Evolutionary conservation across 2,329 filamentous ascomycete genomes (phyloP), one percentile per base, ranked within the genome.

Genomic region (Blumeriella jaapii): DNA sequence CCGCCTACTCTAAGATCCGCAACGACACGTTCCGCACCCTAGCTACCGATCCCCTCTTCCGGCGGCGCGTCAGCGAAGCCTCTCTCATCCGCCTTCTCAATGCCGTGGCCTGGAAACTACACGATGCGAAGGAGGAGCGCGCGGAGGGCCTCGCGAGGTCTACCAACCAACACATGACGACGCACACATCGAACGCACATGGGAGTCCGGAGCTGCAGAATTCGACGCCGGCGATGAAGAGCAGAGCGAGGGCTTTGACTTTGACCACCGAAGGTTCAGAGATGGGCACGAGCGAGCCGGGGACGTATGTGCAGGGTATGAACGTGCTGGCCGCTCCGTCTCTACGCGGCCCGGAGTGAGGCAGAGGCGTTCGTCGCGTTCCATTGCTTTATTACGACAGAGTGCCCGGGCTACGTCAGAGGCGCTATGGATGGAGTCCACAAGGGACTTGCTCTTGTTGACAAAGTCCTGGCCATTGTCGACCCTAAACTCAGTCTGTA

Each of bases 391-490:
- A 75, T 98, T 44, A 93, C 85, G 1, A 68, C 71, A 36, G 89
- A 96, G 58, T 87, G 83, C 46, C 91, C 91, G 0, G 87, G 83
- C 2, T 98, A 98, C 59, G 89, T 96, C 41, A 76, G 87, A 16
- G 87, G 89, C 16, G 86, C 86, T 42, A 95, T 98, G 87, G 87
- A 95, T 48, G 91, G 91, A 31, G 91, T 98, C 5, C 91, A 98
- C 61, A 82, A 80, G 50, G 91, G 91, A 1, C 69, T 98, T 9
- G 81, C 82, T 15, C 69, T 98, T 7, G 87, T 98, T 14, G 91
- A 98, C 59, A 84, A 84, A 54, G 86, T 94, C 32, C 65, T 98
- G 15, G 79, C 85, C 41, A 85, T 94, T 38, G 86, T 95, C 30
- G 91, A 96, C 55, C 78, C 83, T 1, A 91, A 87, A 58, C 68